phyloP scores from a whole-genome alignment of 2,329 filamentous ascomycete genomes.

The Xenoacremonium recifei region DNA sequence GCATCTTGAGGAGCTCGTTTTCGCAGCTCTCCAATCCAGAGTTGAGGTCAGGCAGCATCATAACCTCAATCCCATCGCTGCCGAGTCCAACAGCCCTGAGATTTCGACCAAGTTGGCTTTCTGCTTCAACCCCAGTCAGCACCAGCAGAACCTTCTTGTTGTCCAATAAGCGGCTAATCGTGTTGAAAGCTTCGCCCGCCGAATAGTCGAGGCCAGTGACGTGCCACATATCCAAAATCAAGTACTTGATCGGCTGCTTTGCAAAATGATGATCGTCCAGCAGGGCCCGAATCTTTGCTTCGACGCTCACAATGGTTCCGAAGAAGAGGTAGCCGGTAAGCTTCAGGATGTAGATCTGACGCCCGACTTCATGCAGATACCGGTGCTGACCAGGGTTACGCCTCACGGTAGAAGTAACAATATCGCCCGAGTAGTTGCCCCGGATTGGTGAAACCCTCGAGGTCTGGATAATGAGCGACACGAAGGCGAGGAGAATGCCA shows the following conservation, averaged over 20 bases:
- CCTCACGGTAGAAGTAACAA: slow-evolving; percentile 88
- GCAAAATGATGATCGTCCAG: slow-evolving; percentile 81
- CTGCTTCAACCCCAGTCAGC: slow-evolving; percentile 77
- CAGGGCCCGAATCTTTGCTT: slow-evolving; percentile 78
- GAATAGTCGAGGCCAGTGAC: slow-evolving; percentile 96
- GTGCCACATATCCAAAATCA: slow-evolving; percentile 84
- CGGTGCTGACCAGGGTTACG: slow-evolving; percentile 86
- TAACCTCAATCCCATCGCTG: slow-evolving; percentile 69
- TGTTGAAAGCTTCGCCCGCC: slow-evolving; percentile 90
- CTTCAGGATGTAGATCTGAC: slow-evolving; percentile 88
- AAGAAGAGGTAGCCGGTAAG: slow-evolving; percentile 97
- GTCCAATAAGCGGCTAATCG: slow-evolving; percentile 80
- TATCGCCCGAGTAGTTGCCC: slow-evolving; percentile 84
- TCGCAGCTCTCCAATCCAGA: slow-evolving; percentile 92
- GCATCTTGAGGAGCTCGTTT: slow-evolving; percentile 83
- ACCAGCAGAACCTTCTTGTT: slow-evolving; percentile 77
- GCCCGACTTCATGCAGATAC: slow-evolving; percentile 81
- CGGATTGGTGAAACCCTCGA: slow-evolving; percentile 87
- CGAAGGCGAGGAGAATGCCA: slow-evolving; percentile 86
- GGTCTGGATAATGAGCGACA: slow-evolving; percentile 88
- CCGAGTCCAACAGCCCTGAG: slow-evolving; percentile 82
- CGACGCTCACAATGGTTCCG: slow-evolving; percentile 93
- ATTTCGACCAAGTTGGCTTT: slow-evolving; percentile 72
- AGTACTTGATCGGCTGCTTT: slow-evolving; percentile 77
- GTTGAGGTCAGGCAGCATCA: slow-evolving; percentile 86